A percentile compares a stretch with the other conserved stretches of the same genome.
Conservation (phyloP, 2,329 filamentous ascomycete species). For the Fusarium sp. region DNA sequence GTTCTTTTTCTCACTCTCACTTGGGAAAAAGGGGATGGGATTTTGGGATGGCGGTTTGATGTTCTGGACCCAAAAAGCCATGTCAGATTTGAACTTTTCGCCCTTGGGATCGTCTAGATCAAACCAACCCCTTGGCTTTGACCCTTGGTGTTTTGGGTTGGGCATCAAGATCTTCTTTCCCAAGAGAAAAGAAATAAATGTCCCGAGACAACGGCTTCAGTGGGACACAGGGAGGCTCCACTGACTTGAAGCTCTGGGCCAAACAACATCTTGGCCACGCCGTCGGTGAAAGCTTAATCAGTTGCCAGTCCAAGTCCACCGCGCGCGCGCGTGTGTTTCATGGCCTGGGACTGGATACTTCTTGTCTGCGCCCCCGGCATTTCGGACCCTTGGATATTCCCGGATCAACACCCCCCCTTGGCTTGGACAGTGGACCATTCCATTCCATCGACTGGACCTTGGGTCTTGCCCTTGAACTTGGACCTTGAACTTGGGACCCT, state of each 20-base stretch:
- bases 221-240: constrained; percentile 8
- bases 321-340: not conserved
- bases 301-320: not conserved
- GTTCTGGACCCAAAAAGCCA: not conserved
- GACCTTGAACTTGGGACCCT: not conserved
- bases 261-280: constrained; percentile 6
- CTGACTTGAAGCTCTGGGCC: not conserved
- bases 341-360: not conserved
- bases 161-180: constrained; percentile 30
- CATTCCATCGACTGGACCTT: not conserved
- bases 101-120: not conserved
- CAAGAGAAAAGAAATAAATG: not conserved
- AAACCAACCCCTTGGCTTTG: not conserved
- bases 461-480: not conserved
- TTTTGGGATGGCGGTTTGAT: not conserved
- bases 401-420: not conserved
- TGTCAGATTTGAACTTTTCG: not conserved
- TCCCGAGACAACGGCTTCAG: constrained; percentile 21
- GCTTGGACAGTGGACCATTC: not conserved
- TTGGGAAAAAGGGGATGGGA: not conserved
- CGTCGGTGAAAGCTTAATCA: constrained; percentile 33
- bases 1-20: not conserved
- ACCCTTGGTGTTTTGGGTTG: not conserved
- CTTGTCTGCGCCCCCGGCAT: not conserved
- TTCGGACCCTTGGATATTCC: not conserved